Base-by-base conservation (phyloP, 176 grass and related monocot species). In the Luzula sylvatica region DNA sequence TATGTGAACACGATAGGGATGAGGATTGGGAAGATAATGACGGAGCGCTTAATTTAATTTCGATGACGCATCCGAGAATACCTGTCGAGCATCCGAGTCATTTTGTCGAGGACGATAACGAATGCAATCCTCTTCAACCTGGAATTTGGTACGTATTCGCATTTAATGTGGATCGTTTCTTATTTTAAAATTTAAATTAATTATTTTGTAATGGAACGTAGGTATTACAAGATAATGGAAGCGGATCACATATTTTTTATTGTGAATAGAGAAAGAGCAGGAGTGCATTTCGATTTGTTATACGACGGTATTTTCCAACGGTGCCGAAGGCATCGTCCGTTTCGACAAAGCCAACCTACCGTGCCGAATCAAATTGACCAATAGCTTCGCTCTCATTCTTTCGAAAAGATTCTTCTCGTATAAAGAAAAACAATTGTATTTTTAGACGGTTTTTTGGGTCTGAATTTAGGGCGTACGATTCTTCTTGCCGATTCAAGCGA, bases 1-100 rank as follows among this genome's bases (percentile, higher is more conserved):
- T 11, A 7, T 71, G 60, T 48, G 26, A 19, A 55, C 25, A 13
- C 23, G 47, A 78, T 52, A 98, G 92, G 60, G 92, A 98, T 80
- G 92, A 98, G 68, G 92, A 98, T 58, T 98, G 92, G 86, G 92
- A 90, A 82, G 78, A 90, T 38, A 98, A 98, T 46, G 92, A 98
- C 62, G 92, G 86, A 46, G 92, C 92, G 53, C 77, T 98, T 41
- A 98, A 87, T 56, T 90, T 85, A 27, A 83, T 90, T 52, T 98
- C 92, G 23, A 98, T 90, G 92, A 90, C 92, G 0, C 68, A 90
- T 38, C 92, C 92, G 24, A 71, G 86, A 54, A 58, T 90, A 55
- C 92, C 92, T 3, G 3, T 69, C 25, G 81, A 90, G 65, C 92
- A 98, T 56, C 92, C 86, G 44, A 82, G 76, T 68, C 56, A 32